A percentile compares a stretch with the other conserved stretches of the same genome.
Conservation (phyloP, 306 rosid species). For the Pterocarpus santalinus region DNA sequence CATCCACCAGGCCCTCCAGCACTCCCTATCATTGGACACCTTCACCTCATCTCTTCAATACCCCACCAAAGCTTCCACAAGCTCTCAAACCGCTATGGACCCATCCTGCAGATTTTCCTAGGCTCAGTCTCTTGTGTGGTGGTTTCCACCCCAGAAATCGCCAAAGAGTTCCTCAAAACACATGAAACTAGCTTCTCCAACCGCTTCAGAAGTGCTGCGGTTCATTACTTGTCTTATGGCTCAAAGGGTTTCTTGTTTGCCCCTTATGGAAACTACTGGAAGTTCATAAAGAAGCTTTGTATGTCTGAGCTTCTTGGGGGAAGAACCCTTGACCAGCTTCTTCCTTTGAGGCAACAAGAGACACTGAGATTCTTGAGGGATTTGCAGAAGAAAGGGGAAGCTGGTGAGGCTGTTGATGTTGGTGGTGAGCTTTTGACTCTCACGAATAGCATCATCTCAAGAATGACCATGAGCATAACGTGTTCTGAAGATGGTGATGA, state of each 20-base stretch:
- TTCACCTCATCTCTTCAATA: conserved; percentile 46
- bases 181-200: conserved; percentile 56
- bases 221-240: conserved; percentile 30
- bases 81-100: conserved; percentile 59
- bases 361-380: conserved; percentile 37
- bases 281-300: conserved; percentile 65
- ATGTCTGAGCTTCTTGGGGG: conserved; percentile 71
- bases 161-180: conserved; percentile 60
- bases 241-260: conserved; percentile 44
- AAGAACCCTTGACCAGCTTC: conserved; percentile 51
- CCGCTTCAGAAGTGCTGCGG: conserved; percentile 12
- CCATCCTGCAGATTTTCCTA: conserved; percentile 53
- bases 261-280: conserved; percentile 61
- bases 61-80: conserved; percentile 56
- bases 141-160: conserved; percentile 55
- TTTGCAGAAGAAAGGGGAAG: conserved; percentile 44
- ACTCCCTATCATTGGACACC: conserved; percentile 63
- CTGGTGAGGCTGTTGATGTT: conserved; percentile 49
- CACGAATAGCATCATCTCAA: conserved; percentile 53
- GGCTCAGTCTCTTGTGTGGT: conserved; percentile 59
- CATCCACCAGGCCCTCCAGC: conserved; percentile 57
- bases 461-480: conserved; percentile 58
- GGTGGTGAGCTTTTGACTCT: conserved; percentile 56
- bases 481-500: conserved; percentile 53
- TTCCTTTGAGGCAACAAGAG: conserved; percentile 62